These are phyloP conservation scores for Gillenia trifoliata DNA, from an alignment of 306 rosid genomes.

Conservation along the genomic window DNA sequence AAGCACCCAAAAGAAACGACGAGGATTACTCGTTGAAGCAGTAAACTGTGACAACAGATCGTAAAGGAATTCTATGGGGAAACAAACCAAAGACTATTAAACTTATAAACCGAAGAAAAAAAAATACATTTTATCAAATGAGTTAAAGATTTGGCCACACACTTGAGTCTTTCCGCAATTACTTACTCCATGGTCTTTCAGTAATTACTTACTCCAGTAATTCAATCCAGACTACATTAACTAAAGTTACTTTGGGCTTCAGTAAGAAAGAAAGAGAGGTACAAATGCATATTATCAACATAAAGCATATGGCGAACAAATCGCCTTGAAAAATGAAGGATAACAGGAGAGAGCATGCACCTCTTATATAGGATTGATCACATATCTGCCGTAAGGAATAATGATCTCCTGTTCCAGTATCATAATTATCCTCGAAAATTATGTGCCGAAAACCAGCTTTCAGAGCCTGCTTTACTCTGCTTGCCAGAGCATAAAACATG, in stretches of 20 bases:
- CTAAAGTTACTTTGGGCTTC: background rate
- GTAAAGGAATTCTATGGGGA: background rate
- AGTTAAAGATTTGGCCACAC: background rate
- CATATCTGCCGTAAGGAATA: slow-evolving; percentile 96
- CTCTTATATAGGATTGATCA: slow-evolving; percentile 87
- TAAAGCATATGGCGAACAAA: background rate
- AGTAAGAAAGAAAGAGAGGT: background rate
- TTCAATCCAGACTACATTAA: background rate
- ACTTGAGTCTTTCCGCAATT: background rate
- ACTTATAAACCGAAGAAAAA: background rate
- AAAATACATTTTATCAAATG: background rate
- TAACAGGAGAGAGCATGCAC: slow-evolving; percentile 37
- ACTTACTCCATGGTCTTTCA: background rate
- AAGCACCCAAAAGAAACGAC: slow-evolving; percentile 24
- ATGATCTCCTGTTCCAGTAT: slow-evolving; percentile 98
- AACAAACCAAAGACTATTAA: background rate
- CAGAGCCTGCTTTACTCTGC: slow-evolving; percentile 78
- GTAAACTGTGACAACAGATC: background rate
- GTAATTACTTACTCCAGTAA: background rate
- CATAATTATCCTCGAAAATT: slow-evolving; percentile 97
- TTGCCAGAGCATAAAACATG: slow-evolving; percentile 20
- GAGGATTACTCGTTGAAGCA: background rate
- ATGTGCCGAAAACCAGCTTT: slow-evolving; percentile 90
- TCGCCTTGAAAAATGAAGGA: background rate
- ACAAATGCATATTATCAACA: background rate